These are phyloP conservation scores for Amylocarpus encephaloides DNA, from an alignment of 2,329 filamentous ascomycete genomes.

Conservation along the genomic window DNA sequence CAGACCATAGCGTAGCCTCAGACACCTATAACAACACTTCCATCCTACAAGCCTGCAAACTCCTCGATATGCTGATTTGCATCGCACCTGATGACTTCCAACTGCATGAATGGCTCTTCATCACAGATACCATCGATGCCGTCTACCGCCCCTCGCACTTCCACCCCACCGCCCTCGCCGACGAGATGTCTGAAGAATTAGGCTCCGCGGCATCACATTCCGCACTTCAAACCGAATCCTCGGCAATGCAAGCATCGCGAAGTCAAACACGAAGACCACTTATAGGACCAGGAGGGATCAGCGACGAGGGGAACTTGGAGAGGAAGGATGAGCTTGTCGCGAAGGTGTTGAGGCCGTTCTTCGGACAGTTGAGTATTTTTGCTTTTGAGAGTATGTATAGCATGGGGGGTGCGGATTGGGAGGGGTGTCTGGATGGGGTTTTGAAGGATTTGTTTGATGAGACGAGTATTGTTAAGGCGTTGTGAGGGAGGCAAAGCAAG, in stretches of 20 bases:
- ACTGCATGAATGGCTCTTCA: constrained; percentile 95
- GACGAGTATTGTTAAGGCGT: constrained; percentile 56
- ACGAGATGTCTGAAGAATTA: constrained; percentile 76
- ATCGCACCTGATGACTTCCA: constrained; percentile 93
- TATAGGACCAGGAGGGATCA: constrained; percentile 40
- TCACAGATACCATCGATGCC: constrained; percentile 94
- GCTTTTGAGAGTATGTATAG: constrained; percentile 90
- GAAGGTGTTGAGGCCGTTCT: constrained; percentile 78
- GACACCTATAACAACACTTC: constrained; percentile 73
- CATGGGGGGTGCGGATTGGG: constrained; percentile 64
- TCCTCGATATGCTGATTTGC: constrained; percentile 82
- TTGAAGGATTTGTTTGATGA: constrained; percentile 77
- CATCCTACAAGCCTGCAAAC: constrained; percentile 85
- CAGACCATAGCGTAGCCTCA: constrained; percentile 53
- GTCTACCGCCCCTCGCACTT: constrained; percentile 72
- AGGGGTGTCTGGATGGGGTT: constrained; percentile 56
- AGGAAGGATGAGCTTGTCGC: constrained; percentile 64
- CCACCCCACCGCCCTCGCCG: constrained; percentile 69
- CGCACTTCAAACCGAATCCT: constrained; percentile 19
- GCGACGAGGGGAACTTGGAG: constrained; percentile 50
- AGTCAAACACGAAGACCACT: constrained; percentile 33
- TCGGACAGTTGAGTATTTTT: constrained; percentile 85
- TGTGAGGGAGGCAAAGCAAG: constrained; percentile 13
- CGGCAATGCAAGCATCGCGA: constrained; percentile 21
- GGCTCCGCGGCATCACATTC: constrained; percentile 24